Evolutionary conservation across 768 basidiomycete genomes (phyloP).

Genomic region (Auricularia cornea): DNA sequence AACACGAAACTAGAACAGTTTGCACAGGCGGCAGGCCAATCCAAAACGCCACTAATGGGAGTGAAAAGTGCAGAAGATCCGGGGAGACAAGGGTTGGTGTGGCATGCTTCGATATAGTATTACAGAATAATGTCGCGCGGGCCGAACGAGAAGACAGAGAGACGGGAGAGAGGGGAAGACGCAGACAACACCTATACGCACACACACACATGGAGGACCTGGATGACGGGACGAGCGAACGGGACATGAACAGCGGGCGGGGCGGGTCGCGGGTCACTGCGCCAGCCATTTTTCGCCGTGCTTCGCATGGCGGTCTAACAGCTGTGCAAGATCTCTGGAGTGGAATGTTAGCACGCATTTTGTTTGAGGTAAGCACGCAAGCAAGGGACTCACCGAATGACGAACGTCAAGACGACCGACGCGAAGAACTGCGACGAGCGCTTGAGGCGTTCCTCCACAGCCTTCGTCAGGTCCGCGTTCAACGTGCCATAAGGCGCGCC

Average conservation of each 20-base stretch:
- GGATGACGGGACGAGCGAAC: neutral
- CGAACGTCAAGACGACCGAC: constrained; percentile 79
- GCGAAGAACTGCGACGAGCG: constrained; percentile 89
- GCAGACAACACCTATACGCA: neutral
- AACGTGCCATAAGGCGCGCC: constrained; percentile 70
- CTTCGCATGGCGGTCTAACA: constrained; percentile 90
- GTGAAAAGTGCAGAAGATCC: neutral
- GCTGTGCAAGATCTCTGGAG: constrained; percentile 55
- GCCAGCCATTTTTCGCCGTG: constrained; percentile 89
- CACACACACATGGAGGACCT: neutral
- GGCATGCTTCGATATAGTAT: neutral
- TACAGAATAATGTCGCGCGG: neutral
- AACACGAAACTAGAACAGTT: neutral
- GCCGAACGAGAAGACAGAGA: neutral
- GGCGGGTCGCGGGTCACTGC: constrained; percentile 46
- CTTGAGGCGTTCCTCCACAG: constrained; percentile 66
- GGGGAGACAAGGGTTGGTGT: neutral
- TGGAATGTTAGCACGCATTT: neutral
- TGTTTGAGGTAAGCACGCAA: constrained; percentile 7
- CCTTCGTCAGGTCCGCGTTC: constrained; percentile 49
- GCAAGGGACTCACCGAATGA: constrained; percentile 54
- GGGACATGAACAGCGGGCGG: neutral
- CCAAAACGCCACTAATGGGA: neutral
- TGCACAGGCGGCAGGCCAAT: neutral
- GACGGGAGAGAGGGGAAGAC: neutral